Evolutionary conservation across 495 filamentous ascomycete species (phyloP).

Genomic region (Lentithecium fluviatile): DNA sequence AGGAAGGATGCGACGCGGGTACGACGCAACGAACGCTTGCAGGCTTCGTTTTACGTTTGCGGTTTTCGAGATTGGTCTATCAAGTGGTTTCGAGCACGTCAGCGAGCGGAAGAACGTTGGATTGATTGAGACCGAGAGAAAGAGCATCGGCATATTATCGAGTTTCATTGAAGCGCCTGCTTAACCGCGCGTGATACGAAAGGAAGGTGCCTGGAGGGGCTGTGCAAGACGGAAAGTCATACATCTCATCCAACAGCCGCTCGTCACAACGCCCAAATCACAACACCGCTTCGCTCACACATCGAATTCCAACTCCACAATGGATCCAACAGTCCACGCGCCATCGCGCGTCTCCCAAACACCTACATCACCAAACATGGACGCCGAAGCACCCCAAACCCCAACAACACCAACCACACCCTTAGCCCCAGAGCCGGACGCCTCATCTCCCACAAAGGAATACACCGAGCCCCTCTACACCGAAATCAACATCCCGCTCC

Average conservation of each 20-base stretch:
- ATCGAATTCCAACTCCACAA: not conserved
- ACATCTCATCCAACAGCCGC: not conserved
- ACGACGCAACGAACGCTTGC: not conserved
- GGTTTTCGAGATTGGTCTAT: too few species aligned
- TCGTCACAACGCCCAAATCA: not conserved
- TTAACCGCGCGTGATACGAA: not conserved
- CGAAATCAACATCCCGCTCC: slow-evolving; percentile 24
- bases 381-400: not conserved
- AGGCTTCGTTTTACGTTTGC: not conserved
- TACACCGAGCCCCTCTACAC: slow-evolving; percentile 29
- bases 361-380: not conserved
- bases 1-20: not conserved
- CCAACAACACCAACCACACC: not conserved
- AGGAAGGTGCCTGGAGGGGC: not conserved
- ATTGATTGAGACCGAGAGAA: not conserved
- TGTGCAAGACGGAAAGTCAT: not conserved
- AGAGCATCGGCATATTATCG: not conserved
- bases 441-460: slow-evolving; percentile 5
- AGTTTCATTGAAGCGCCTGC: not conserved
- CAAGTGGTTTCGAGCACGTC: too few species aligned
- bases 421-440: not conserved
- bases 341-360: not conserved
- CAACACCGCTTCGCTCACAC: not conserved
- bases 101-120: not conserved
- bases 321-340: not conserved